Evolutionary conservation across 331 rosid genomes (phyloP).

Genomic region (Malus hybrid): DNA sequence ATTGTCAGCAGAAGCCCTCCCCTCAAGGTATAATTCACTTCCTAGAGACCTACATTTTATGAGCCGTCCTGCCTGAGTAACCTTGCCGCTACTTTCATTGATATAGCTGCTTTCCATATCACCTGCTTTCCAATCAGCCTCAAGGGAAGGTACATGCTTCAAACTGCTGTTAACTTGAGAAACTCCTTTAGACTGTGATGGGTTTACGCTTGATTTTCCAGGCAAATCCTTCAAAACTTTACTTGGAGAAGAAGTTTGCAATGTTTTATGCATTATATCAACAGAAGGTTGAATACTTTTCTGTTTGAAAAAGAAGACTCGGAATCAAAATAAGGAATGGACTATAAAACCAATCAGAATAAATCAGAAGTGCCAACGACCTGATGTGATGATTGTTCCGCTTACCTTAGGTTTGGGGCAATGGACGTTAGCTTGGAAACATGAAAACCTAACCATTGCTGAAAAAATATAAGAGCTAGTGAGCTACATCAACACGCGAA

Average conservation of each 20-base stretch:
- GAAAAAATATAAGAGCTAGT: slow-evolving; percentile 10
- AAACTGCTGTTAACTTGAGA: slow-evolving; percentile 14
- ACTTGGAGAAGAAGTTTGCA: slow-evolving; percentile 32
- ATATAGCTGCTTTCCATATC: slow-evolving; percentile 25
- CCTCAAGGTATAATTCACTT: slow-evolving; percentile 43
- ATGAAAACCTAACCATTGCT: slow-evolving; percentile 67
- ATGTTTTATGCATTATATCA: slow-evolving; percentile 41
- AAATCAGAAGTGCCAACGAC: neutral
- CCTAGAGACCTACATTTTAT: slow-evolving; percentile 65
- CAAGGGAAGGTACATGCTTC: slow-evolving; percentile 30
- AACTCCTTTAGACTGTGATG: slow-evolving; percentile 19
- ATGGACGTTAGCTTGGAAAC: slow-evolving; percentile 56
- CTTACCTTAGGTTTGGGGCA: slow-evolving; percentile 68
- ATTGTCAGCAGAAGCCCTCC: slow-evolving; percentile 15
- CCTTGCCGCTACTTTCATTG: slow-evolving; percentile 13
- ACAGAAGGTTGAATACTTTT: slow-evolving; percentile 41
- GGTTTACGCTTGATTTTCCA: slow-evolving; percentile 14
- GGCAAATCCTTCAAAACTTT: slow-evolving; percentile 22
- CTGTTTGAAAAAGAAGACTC: slow-evolving; percentile 37
- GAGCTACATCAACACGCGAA: slow-evolving; percentile 33
- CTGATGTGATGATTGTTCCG: slow-evolving; percentile 3
- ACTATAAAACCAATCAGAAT: slow-evolving; percentile 10
- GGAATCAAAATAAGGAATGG: slow-evolving; percentile 16
- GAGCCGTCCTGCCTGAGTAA: slow-evolving; percentile 18
- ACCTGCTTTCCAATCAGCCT: slow-evolving; percentile 28